A percentile compares a stretch with the other conserved stretches of the same genome.
These are phyloP conservation scores for Phytophthora vignae DNA, from an alignment of 352 stramenopile species.

Conservation along the genomic window DNA sequence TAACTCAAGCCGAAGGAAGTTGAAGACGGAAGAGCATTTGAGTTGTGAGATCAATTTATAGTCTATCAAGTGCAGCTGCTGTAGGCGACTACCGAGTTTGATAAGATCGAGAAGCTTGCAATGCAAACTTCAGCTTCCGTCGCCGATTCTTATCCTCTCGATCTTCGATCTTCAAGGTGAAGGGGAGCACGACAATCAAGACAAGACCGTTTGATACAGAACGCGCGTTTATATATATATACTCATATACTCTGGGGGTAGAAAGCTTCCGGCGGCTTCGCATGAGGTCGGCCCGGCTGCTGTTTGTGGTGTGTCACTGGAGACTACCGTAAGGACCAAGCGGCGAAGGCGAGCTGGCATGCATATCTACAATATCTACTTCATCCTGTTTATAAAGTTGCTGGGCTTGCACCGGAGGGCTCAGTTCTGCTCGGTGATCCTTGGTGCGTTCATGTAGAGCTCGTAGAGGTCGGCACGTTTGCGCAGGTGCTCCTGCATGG, in stretches of 20 bases:
- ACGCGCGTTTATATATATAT: constrained; percentile 19
- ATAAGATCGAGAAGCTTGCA: no score
- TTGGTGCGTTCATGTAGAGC: constrained; percentile 64
- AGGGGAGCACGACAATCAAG: neutral
- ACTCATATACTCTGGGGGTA: constrained; percentile 11
- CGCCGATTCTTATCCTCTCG: constrained; percentile 2
- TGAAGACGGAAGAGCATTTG: no score
- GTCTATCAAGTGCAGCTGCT: no score
- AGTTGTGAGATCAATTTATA: no score
- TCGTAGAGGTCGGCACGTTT: constrained; percentile 74
- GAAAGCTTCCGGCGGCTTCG: constrained; percentile 22
- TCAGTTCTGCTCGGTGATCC: constrained; percentile 24
- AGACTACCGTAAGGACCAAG: neutral
- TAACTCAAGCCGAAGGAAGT: neutral
- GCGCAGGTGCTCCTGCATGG: constrained; percentile 90
- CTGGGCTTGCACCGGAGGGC: neutral
- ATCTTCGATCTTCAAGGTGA: neutral
- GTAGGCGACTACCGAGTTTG: no score
- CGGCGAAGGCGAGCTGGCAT: constrained; percentile 11
- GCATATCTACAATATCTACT: constrained; percentile 43
- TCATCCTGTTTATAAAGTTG: constrained; percentile 19
- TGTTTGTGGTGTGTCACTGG: neutral
- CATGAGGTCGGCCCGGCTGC: constrained; percentile 14
- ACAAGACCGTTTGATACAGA: neutral
- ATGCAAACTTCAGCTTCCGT: no score